Base-by-base conservation (phyloP, 129 eudicot species). In the Solidago caesia region DNA sequence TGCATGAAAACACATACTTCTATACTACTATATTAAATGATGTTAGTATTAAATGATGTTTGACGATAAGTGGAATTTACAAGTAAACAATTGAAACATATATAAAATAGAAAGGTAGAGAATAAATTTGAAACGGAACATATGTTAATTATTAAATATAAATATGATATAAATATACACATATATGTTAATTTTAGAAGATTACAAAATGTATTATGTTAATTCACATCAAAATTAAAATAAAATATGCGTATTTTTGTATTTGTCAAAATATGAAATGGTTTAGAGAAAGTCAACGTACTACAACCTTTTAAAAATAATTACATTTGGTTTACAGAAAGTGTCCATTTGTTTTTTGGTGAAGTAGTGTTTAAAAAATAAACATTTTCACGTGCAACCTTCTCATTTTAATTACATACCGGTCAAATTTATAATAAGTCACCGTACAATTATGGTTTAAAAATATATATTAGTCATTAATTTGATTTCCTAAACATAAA, bases 261-360 rank as follows among this genome's bases (percentile, higher is more conserved):
- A 49, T 13, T 7, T 71, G 57, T 59, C 14, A 43, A 45, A 13
- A 49, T 39, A 29, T 69, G 27, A 60, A 39, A 7, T 8, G 29
- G 45, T 13, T 46, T 29, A 29, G 1, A 39, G 3, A 69, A 72
- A 47, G 83, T 72, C 79, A 79, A 79, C 82, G 66, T 70, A 61
- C 69, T 66, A 16, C 44, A 43, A 33, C 46, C 45, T 25, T 5
- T 49, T 64, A 39, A 68, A 56, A 79, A 72, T 29, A 45, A 64
- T 79, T 53, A 64, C 68, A 45, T 42, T 15, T 55, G 55, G 55
- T 64, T 56, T 64, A 56, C 55, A 27, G 59, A 64, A 64, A 44
- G 59, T 44, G 61, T 47, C 42, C 41, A 46, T 77, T 55, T 62
- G 26, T 74, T 47, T 78, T 49, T 43, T 71, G 71, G 29, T 63